These are phyloP conservation scores for Chlorencoelia australis DNA, from an alignment of 2,329 filamentous ascomycete species.

Conservation along the genomic window DNA sequence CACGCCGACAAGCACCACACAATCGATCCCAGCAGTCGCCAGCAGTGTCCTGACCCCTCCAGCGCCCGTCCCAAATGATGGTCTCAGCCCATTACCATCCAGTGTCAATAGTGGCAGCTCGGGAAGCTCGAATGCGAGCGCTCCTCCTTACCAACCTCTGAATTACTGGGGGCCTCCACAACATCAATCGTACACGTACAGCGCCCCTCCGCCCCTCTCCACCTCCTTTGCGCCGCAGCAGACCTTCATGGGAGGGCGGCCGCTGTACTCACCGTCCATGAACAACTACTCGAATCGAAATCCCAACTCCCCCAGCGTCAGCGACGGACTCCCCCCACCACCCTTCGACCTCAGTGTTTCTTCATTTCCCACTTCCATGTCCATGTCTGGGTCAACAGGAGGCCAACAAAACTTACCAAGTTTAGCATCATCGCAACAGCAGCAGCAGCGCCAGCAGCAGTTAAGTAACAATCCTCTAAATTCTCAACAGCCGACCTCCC, in stretches of 20 bases:
- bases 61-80: conserved; percentile 44
- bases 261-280: conserved; percentile 47
- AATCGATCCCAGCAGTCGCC: conserved; percentile 28
- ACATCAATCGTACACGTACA: conserved; percentile 42
- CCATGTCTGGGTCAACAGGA: conserved; percentile 40
- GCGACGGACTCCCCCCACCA: conserved; percentile 54
- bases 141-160: conserved; percentile 46
- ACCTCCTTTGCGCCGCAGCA: conserved; percentile 26
- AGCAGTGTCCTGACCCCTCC: conserved; percentile 33
- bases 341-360: conserved; percentile 57
- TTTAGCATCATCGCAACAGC: conserved; percentile 24
- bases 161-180: conserved; percentile 48
- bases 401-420: conserved; percentile 30
- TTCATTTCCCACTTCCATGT: conserved; percentile 50
- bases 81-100: conserved; percentile 50
- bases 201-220: conserved; percentile 35
- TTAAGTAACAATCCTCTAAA: conserved; percentile 38
- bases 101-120: conserved; percentile 51
- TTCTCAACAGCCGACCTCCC: conserved; percentile 37
- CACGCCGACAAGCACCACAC: conserved; percentile 33
- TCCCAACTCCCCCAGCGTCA: conserved; percentile 48
- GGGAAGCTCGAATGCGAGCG: conserved; percentile 44
- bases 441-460: conserved; percentile 27
- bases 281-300: conserved; percentile 40
- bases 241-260: conserved; percentile 33